Evolutionary conservation across 768 basidiomycete species (phyloP).

Genomic region (Auricularia auricula-judae): DNA sequence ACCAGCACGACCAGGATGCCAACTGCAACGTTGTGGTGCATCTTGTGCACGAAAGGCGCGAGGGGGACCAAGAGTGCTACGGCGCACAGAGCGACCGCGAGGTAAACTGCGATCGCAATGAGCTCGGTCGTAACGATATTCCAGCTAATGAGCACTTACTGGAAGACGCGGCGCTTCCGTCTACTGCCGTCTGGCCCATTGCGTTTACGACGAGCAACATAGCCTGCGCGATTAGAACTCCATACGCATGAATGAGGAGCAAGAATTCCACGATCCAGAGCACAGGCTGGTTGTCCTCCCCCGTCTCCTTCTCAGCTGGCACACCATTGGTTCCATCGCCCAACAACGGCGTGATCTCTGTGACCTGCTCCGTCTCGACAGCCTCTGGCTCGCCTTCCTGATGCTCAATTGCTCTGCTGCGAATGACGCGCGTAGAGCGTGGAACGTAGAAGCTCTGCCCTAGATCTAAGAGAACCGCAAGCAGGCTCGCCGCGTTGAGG

Average conservation of each 20-base stretch:
- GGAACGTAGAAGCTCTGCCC: background rate
- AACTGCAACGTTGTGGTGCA: conserved; percentile 28
- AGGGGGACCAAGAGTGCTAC: conserved; percentile 47
- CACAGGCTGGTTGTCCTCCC: conserved; percentile 13
- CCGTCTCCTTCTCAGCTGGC: conserved; percentile 8
- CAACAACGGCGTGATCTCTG: conserved; percentile 47
- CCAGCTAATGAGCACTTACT: conserved; percentile 29
- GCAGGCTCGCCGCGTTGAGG: conserved; percentile 38
- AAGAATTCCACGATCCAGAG: conserved; percentile 56
- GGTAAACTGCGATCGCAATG: conserved; percentile 34
- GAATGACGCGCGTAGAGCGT: conserved; percentile 25
- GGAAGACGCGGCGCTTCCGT: conserved; percentile 40
- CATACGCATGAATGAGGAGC: conserved; percentile 40
- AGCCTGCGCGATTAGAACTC: conserved; percentile 43
- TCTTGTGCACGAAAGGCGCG: conserved; percentile 50
- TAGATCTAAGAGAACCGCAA: conserved; percentile 26
- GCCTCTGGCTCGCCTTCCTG: conserved; percentile 14
- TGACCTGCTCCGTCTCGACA: conserved; percentile 20
- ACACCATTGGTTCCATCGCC: conserved; percentile 10
- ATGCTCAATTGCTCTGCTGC: conserved; percentile 15
- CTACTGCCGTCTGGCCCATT: conserved; percentile 46
- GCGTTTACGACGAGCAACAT: conserved; percentile 34
- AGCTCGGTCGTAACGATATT: background rate
- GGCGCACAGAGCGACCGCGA: conserved; percentile 31
- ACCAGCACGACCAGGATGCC: conserved; percentile 31